These are phyloP conservation scores for Aspergillus ostianus DNA, from an alignment of 495 filamentous ascomycete genomes.

Conservation along the genomic window DNA sequence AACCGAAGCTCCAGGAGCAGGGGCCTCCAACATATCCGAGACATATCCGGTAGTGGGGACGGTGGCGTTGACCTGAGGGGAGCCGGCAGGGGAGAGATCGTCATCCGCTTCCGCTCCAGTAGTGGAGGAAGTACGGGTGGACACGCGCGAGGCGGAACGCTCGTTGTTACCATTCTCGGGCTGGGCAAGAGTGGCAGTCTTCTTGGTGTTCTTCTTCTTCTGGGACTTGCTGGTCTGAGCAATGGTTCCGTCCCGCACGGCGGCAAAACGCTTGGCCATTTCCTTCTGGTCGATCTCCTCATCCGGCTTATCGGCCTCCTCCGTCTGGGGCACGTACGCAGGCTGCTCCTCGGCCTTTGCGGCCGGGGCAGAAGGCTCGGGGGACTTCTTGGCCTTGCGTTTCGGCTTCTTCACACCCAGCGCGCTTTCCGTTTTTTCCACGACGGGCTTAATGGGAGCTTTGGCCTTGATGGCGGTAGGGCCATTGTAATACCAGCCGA, in stretches of 20 bases:
- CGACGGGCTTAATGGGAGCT: slow-evolving; percentile 25
- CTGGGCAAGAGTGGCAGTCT: slow-evolving; percentile 27
- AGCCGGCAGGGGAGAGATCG: slow-evolving; percentile 65
- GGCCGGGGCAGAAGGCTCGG: slow-evolving; percentile 28
- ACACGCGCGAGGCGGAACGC: slow-evolving; percentile 45
- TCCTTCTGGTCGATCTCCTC: slow-evolving; percentile 66
- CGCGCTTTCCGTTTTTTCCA: slow-evolving; percentile 37
- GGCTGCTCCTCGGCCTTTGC: slow-evolving; percentile 37
- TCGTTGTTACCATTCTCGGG: slow-evolving; percentile 36
- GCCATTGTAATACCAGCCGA: slow-evolving; percentile 50
- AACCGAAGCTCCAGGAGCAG: slow-evolving; percentile 65
- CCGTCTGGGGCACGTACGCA: slow-evolving; percentile 37
- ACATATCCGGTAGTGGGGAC: slow-evolving; percentile 58
- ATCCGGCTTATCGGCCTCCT: slow-evolving; percentile 48
- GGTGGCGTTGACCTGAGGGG: slow-evolving; percentile 53
- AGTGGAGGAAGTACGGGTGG: slow-evolving; percentile 63
- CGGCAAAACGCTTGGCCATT: slow-evolving; percentile 68
- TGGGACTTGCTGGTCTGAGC: slow-evolving; percentile 47
- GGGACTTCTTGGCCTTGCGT: slow-evolving; percentile 36
- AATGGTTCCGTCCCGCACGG: slow-evolving; percentile 61
- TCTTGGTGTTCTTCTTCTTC: slow-evolving; percentile 56
- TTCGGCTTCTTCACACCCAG: slow-evolving; percentile 42
- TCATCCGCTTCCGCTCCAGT: slow-evolving; percentile 80
- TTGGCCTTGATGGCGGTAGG: slow-evolving; percentile 32
- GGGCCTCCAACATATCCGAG: slow-evolving; percentile 83